Conservation (phyloP, 2,329 filamentous ascomycete species). For the Trematosphaeria pertusa region DNA sequence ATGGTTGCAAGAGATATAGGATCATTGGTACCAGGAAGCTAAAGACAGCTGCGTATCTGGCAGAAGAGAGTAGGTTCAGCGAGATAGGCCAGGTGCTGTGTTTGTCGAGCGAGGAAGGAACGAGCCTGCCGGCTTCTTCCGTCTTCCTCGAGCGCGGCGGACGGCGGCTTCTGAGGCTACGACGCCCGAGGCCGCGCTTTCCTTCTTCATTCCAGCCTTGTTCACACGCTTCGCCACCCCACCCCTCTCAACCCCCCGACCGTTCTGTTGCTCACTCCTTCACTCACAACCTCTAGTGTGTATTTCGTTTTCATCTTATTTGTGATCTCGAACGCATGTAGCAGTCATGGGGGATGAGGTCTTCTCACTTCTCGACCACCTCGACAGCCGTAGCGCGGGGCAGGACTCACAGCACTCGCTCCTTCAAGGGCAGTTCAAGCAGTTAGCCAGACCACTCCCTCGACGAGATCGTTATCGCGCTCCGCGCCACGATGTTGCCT, state of each 20-base stretch:
- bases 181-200: constrained; percentile 30
- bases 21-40: too few species aligned
- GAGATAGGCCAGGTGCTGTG: too few species aligned
- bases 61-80: too few species aligned
- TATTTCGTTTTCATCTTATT: not conserved
- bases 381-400: constrained; percentile 9
- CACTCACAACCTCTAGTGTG: not conserved
- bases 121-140: too few species aligned
- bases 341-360: constrained; percentile 26
- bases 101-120: too few species aligned
- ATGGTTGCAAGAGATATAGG: too few species aligned
- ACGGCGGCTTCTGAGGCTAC: too few species aligned
- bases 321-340: too few species aligned
- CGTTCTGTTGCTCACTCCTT: not conserved
- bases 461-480: constrained; percentile 35
- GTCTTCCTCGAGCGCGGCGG: too few species aligned
- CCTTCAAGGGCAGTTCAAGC: constrained; percentile 22
- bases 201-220: constrained; percentile 20
- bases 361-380: constrained; percentile 15
- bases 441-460: constrained; percentile 11
- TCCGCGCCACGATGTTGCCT: constrained; percentile 20
- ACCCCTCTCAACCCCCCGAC: not conserved
- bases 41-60: too few species aligned
- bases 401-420: constrained; percentile 18
- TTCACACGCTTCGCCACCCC: constrained; percentile 1